A percentile compares a stretch with the other conserved stretches of the same genome.
Conservation (phyloP, 1,284 basidiomycete genomes). For the Cerioporus squamosus region DNA sequence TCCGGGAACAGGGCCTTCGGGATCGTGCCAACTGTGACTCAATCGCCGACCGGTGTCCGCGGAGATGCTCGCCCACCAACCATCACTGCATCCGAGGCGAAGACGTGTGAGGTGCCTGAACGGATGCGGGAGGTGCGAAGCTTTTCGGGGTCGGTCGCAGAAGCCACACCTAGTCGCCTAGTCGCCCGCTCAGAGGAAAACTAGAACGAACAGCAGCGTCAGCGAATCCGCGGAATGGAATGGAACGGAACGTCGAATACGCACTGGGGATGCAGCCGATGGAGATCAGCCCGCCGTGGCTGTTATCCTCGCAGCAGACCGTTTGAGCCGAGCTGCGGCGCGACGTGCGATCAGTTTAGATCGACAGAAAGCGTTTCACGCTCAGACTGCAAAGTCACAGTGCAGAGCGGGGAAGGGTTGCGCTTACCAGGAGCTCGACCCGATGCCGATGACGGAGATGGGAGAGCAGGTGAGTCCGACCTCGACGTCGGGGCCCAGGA, state of each 20-base stretch:
- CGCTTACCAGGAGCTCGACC: conserved; percentile 26
- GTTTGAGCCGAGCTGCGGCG: conserved; percentile 6
- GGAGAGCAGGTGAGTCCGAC: conserved; percentile 35
- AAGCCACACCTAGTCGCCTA: too few relatives aligned
- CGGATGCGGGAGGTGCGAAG: too few relatives aligned
- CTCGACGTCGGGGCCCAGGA: conserved; percentile 22
- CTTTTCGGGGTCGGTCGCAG: too few relatives aligned
- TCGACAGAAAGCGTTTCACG: too few relatives aligned
- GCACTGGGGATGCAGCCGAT: conserved; percentile 22
- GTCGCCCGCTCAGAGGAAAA: neutral
- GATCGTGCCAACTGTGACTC: neutral
- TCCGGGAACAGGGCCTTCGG: too few relatives aligned
- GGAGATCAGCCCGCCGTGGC: conserved; percentile 18
- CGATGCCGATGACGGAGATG: conserved; percentile 26
- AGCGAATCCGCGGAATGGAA: neutral
- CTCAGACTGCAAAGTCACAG: too few relatives aligned
- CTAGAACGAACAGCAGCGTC: neutral
- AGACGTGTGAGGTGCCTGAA: too few relatives aligned
- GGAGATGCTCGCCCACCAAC: too few relatives aligned
- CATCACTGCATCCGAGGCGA: too few relatives aligned
- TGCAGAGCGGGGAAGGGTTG: neutral
- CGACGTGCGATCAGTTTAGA: neutral
- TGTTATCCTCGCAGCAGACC: conserved; percentile 24
- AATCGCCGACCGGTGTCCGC: neutral
- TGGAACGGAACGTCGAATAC: neutral